Base-by-base conservation (phyloP, 2,329 filamentous ascomycete genomes). In the Cyphellophora europaea region DNA sequence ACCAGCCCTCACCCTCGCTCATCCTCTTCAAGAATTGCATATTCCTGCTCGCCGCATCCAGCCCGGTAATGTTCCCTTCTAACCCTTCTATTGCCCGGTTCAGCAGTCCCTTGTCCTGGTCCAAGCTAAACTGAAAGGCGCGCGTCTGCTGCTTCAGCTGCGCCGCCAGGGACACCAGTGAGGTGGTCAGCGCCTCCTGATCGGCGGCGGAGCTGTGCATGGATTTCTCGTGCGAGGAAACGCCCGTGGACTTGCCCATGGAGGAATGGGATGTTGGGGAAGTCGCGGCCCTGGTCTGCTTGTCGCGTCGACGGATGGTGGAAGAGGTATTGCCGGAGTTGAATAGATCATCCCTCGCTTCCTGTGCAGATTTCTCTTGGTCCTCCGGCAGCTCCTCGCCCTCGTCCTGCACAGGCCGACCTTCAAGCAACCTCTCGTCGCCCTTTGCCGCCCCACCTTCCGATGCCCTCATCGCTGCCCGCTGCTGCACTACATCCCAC, bases 1-100 rank as follows among this genome's bases (percentile, higher is more conserved):
- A 86, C 82, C 82, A 93, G 0, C 87, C 87, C 54, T 81, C 79
- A 3, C 87, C 88, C 63, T 95, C 89, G 11, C 81, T 86, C 77
- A 93, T 86, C 34, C 71, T 71, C 48, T 75, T 68, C 53, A 96
- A 58, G 50, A 74, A 70, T 2, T 83, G 80, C 84, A 96, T 93
- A 43, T 77, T 67, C 44, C 75, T 73, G 35, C 77, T 76, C 3
- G 88, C 86, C 2, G 76, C 73, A 41, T 87, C 79, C 72, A 96
- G 81, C 12, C 79, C 79, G 30, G 69, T 62, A 40, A 81, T 77
- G 49, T 81, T 93, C 56, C 76, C 79, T 51, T 88, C 82, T 48
- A 96, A 69, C 0, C 83, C 84, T 37, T 80, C 69, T 2, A 77
- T 73, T 2, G 88, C 84, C 8, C 77, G 71, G 38, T 72, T 69